Base-by-base conservation (phyloP, 176 grass and related monocot species). In the Cenchrus americanus region DNA sequence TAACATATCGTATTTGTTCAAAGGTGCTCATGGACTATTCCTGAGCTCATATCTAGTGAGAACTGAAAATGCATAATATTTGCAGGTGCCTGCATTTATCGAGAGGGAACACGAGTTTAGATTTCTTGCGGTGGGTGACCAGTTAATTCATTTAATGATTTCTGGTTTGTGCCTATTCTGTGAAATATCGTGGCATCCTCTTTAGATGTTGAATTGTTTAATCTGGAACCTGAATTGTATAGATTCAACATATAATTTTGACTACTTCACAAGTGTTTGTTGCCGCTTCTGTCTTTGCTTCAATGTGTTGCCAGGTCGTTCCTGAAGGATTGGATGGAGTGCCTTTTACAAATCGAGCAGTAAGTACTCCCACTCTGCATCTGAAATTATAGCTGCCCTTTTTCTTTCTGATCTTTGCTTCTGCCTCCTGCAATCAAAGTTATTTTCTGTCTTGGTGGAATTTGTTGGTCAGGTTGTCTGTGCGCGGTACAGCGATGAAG, bases 81-180 rank as follows among this genome's bases (percentile, higher is more conserved):
- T 66, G 1, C 78, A 96, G 96, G 86, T 99, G 68, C 91, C 93
- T 62, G 82, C 93, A 75, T 99, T 99, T 77, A 90, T 99, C 8
- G 88, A 99, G 87, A 94, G 96, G 78, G 96, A 99, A 76, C 75
- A 85, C 6, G 96, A 99, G 53, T 99, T 99, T 76, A 94, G 89
- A 77, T 99, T 96, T 84, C 87, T 99, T 85, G 83, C 87, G 60
- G 96, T 99, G 74, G 76, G 90, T 87, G 18, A 70, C 13, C 52
- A 69, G 2, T 53, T 32, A 68, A 62, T 79, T 62, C 22, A 62
- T 17, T 34, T 8, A 10, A 77, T 86, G 59, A 11, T 61, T 68
- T 34, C 22, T 4, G 34, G 0, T 1, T 43, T 64, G 10, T 63
- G 12, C 12, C 0, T 83, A 74, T 12, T 22, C 63, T 41, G 42